Evolutionary conservation across 345 rosid species (phyloP), one percentile per base, ranked within the genome.

Genomic region (Lumnitzera littorea): DNA sequence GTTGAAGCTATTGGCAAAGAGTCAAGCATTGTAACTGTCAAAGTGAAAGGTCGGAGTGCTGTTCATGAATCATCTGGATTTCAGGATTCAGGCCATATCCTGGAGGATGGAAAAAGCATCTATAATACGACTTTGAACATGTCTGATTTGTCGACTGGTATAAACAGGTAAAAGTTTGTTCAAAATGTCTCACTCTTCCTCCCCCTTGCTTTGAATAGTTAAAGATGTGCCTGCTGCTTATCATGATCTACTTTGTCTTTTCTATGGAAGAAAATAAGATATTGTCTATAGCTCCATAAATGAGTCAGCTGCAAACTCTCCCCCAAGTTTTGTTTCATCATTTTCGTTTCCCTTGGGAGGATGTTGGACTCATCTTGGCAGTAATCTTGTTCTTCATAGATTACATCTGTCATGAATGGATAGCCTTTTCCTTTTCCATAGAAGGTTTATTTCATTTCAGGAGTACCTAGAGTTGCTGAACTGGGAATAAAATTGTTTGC

Each of bases 61-160:
- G 97, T 94, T 70, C 97, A 94, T 76, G 97, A 83, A 79, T 81
- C 88, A 20, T 94, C 99, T 67, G 92, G 89, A 48, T 71, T 94
- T 70, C 95, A 94, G 70, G 96, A 94, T 70, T 72, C 90, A 46
- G 79, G 97, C 66, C 99, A 90, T 80, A 90, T 94, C 51, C 96
- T 90, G 66, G 99, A 91, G 76, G 96, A 80, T 72, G 85, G 89
- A 48, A 83, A 78, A 67, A 82, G 91, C 67, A 82, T 94, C 82
- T 94, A 88, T 63, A 90, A 90, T 78, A 94, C 92, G 4, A 90
- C 96, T 58, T 70, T 94, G 74, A 94, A 85, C 82, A 79, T 88
- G 96, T 90, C 97, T 48, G 97, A 90, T 78, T 76, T 90, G 56
- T 88, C 97, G 65, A 90, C 97, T 4, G 96, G 97, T 66, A 74